Conservation (phyloP, 2,329 filamentous ascomycete species). For the Monilinia fructicola region DNA sequence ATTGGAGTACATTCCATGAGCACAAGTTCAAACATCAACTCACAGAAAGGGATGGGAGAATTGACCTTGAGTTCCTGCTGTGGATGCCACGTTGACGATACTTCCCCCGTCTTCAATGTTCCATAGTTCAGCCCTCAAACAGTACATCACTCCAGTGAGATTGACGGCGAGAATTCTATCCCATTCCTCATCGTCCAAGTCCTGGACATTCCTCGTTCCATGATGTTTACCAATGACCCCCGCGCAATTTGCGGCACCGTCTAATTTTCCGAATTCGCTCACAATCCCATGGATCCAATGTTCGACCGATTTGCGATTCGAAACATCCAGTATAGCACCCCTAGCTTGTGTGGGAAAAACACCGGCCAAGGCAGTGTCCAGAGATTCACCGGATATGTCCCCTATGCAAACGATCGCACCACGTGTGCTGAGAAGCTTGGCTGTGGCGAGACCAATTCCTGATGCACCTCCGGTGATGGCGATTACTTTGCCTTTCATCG, state of each 20-base stretch:
- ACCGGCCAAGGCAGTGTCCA: slow-evolving; percentile 35
- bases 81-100: slow-evolving; percentile 47
- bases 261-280: slow-evolving; percentile 41
- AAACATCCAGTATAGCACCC: slow-evolving; percentile 34
- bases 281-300: slow-evolving; percentile 43
- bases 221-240: slow-evolving; percentile 42
- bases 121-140: slow-evolving; percentile 42
- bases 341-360: not conserved
- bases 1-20: slow-evolving; percentile 35
- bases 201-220: slow-evolving; percentile 37
- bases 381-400: slow-evolving; percentile 28
- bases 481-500: slow-evolving; percentile 53
- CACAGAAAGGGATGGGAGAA: not conserved
- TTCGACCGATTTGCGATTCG: slow-evolving; percentile 39
- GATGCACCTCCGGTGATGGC: slow-evolving; percentile 77
- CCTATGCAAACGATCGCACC: slow-evolving; percentile 36
- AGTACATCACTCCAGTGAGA: slow-evolving; percentile 43
- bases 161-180: slow-evolving; percentile 44
- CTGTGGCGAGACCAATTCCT: slow-evolving; percentile 73
- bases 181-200: slow-evolving; percentile 43
- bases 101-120: slow-evolving; percentile 44
- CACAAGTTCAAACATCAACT: not conserved
- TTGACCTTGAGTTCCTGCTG: slow-evolving; percentile 50
- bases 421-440: slow-evolving; percentile 46
- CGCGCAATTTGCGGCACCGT: slow-evolving; percentile 54